A percentile compares a stretch with the other conserved stretches of the same genome.
These are phyloP conservation scores for Pichia nakasei DNA, from an alignment of 805 yeast genomes.

Conservation along the genomic window DNA sequence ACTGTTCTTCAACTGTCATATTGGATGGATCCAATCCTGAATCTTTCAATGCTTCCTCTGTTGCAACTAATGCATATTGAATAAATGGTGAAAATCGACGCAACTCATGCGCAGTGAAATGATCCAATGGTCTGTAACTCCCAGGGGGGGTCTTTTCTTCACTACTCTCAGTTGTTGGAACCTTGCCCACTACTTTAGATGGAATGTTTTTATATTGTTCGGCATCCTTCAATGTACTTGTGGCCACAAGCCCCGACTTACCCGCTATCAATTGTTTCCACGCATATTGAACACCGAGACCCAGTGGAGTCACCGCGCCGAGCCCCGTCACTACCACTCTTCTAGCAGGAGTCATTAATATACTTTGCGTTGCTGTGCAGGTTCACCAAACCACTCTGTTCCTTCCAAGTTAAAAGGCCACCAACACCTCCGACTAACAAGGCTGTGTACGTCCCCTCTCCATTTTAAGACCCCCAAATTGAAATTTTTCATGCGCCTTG, in stretches of 20 bases:
- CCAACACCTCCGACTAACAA: too few species aligned
- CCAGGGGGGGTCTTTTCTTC: conserved; percentile 23
- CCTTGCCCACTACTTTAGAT: conserved; percentile 64
- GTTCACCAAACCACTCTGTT: too few species aligned
- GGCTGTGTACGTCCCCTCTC: too few species aligned
- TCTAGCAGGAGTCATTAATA: conserved; percentile 12
- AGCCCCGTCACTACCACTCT: conserved; percentile 91
- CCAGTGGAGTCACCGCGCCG: conserved; percentile 82
- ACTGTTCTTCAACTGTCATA: conserved; percentile 24
- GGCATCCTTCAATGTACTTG: conserved; percentile 34
- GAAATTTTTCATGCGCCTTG: too few species aligned
- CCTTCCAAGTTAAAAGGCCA: too few species aligned
- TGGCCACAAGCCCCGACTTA: conserved; percentile 52
- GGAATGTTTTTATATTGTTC: conserved; percentile 50
- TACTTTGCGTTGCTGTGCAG: too few species aligned
- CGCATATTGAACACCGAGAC: conserved; percentile 48
- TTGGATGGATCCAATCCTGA: conserved; percentile 42
- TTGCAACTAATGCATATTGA: conserved; percentile 71
- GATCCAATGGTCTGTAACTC: conserved; percentile 44
- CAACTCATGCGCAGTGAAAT: conserved; percentile 38
- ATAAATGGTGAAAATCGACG: conserved; percentile 64
- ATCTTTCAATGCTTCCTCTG: conserved; percentile 68
- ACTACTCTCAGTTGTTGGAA: conserved; percentile 39
- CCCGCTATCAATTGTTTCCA: conserved; percentile 49
- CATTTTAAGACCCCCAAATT: too few species aligned